Conservation (phyloP, 2,329 filamentous ascomycete genomes). For the Talaromyces atroroseus region DNA sequence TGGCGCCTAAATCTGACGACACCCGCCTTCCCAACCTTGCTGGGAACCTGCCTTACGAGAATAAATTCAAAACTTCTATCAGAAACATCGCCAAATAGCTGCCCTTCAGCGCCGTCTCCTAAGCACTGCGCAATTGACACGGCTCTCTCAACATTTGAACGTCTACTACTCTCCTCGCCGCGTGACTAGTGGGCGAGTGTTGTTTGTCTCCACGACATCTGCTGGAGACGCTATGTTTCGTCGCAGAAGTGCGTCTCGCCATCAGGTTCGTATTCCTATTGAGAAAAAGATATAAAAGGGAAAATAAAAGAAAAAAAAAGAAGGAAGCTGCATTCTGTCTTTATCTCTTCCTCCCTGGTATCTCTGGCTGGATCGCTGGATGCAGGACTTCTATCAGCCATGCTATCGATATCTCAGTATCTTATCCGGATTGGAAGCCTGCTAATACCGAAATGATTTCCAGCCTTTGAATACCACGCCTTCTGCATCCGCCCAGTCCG, state of each 20-base stretch:
- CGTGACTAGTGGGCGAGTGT: slow-evolving; percentile 5
- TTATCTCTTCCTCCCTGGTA: background rate
- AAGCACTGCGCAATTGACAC: background rate
- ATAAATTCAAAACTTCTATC: background rate
- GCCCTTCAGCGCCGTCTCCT: background rate
- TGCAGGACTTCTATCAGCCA: slow-evolving; percentile 3
- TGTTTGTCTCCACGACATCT: slow-evolving; percentile 3
- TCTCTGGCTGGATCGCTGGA: background rate
- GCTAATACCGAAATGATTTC: slow-evolving; percentile 13
- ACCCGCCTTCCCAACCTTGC: slow-evolving; percentile 3
- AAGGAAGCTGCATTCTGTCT: no score
- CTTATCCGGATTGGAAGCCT: background rate
- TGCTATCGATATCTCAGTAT: slow-evolving; percentile 4
- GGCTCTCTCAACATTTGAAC: background rate
- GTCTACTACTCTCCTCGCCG: background rate
- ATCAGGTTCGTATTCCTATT: slow-evolving; percentile 12
- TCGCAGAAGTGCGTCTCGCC: slow-evolving; percentile 16
- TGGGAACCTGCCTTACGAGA: background rate
- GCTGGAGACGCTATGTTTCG: slow-evolving; percentile 15
- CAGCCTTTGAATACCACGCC: slow-evolving; percentile 61
- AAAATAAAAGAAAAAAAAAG: no score
- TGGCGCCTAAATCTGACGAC: slow-evolving; percentile 10
- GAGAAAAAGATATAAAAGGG: background rate
- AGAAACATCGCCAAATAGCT: background rate
- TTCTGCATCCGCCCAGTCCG: slow-evolving; percentile 69